These are phyloP conservation scores for Nyssa sinensis DNA, from an alignment of 148 eudicot species.

Conservation along the genomic window DNA sequence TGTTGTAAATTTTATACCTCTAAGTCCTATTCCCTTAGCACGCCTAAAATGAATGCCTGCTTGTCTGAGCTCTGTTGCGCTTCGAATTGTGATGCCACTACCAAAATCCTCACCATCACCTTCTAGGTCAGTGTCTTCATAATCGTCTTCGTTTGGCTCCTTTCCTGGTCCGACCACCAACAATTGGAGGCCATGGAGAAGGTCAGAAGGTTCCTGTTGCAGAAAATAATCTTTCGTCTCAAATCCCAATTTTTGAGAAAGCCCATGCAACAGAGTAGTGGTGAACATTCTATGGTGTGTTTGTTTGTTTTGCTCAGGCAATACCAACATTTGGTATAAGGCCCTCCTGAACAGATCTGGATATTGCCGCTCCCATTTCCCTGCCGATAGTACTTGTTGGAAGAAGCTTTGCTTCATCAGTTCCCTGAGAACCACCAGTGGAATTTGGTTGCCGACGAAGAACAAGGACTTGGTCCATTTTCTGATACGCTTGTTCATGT, in stretches of 20 bases:
- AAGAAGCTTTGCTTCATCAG: conserved; percentile 18
- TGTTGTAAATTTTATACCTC: neutral
- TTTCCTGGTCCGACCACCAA: neutral
- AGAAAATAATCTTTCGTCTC: neutral
- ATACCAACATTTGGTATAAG: conserved; percentile 12
- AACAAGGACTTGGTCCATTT: conserved; percentile 19
- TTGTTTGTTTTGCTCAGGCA: neutral
- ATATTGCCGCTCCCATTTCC: conserved; percentile 6
- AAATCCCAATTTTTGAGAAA: neutral
- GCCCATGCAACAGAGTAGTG: neutral
- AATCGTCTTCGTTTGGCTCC: neutral
- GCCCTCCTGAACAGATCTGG: conserved; percentile 9
- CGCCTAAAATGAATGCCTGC: conserved; percentile 11
- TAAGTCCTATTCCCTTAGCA: neutral
- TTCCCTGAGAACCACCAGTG: conserved; percentile 13
- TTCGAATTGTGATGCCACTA: neutral
- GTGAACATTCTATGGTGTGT: too few species aligned
- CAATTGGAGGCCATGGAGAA: conserved; percentile 13
- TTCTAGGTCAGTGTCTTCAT: neutral
- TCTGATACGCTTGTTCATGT: neutral
- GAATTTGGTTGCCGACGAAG: conserved; percentile 24
- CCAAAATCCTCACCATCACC: too few species aligned
- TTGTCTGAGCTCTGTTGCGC: conserved; percentile 18
- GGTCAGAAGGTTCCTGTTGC: neutral
- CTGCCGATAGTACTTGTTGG: neutral